Conservation (phyloP, 192 early-diverging fungal species). For the Coemansia asiatica region DNA sequence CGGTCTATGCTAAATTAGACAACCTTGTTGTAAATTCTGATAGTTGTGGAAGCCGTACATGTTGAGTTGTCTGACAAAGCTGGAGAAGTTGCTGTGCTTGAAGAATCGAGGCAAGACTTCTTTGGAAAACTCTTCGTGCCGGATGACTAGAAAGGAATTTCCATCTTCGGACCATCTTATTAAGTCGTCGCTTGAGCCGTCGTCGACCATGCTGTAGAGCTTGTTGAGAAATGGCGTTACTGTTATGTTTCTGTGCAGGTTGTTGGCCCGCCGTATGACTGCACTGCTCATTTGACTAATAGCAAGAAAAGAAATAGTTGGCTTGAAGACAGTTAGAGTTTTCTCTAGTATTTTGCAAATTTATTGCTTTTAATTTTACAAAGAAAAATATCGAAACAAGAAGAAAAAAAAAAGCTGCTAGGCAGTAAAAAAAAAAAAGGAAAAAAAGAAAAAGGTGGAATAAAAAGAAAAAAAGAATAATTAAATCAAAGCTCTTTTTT, state of each 20-base stretch:
- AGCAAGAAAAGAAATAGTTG: background rate
- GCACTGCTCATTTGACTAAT: constrained; percentile 21
- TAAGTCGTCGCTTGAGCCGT: constrained; percentile 75
- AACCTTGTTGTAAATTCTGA: constrained; percentile 90
- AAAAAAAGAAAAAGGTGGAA: too few relatives aligned
- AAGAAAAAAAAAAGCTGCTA: background rate
- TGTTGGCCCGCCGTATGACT: constrained; percentile 34
- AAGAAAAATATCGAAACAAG: background rate
- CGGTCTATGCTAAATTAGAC: constrained; percentile 68
- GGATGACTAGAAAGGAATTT: constrained; percentile 77
- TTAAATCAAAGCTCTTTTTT: background rate
- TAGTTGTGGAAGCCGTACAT: constrained; percentile 98
- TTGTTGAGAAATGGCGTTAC: constrained; percentile 94
- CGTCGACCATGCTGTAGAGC: constrained; percentile 93
- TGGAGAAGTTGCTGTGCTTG: constrained; percentile 90
- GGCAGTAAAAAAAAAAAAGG: background rate
- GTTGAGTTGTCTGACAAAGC: constrained; percentile 90
- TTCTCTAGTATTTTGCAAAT: too few relatives aligned
- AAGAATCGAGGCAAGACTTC: constrained; percentile 82
- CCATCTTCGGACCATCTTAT: constrained; percentile 91
- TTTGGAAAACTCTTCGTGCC: constrained; percentile 78
- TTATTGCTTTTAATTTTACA: background rate
- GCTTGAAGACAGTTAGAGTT: background rate
- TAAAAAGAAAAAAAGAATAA: background rate
- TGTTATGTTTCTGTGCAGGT: constrained; percentile 47